phyloP scores from a whole-genome alignment of 2,329 filamentous ascomycete genomes.

The Pseudogymnoascus sp. region DNA sequence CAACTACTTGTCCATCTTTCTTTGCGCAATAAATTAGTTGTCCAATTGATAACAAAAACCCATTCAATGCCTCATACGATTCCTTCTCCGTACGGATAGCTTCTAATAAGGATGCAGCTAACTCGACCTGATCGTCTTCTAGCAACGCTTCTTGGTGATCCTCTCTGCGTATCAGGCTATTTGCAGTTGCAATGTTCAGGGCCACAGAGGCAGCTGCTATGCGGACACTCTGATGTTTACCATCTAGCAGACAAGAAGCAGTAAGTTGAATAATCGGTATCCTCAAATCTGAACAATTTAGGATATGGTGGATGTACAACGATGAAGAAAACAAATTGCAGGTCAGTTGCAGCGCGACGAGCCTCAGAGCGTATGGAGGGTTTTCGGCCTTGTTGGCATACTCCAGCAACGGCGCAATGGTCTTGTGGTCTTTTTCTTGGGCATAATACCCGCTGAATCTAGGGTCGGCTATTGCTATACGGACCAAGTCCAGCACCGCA shows the following conservation, averaged over 20 bases:
- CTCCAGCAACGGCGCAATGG: conserved; percentile 52
- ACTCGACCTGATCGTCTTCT: conserved; percentile 66
- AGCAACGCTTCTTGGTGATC: conserved; percentile 49
- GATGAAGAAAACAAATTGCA: conserved; percentile 78
- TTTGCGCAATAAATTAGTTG: conserved; percentile 64
- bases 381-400: conserved; percentile 46
- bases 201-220: conserved; percentile 75
- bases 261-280: conserved; percentile 58
- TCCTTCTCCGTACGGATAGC: conserved; percentile 50
- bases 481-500: conserved; percentile 74
- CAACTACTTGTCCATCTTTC: conserved; percentile 64
- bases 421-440: conserved; percentile 59
- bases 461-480: conserved; percentile 66
- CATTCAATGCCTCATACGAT: conserved; percentile 65
- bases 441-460: conserved; percentile 76
- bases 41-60: conserved; percentile 67
- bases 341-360: conserved; percentile 72
- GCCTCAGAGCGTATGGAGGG: conserved; percentile 71
- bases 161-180: conserved; percentile 55
- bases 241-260: conserved; percentile 70
- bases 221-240: conserved; percentile 61
- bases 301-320: conserved; percentile 58
- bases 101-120: conserved; percentile 73
- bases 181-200: conserved; percentile 69
- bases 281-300: conserved; percentile 44